Conservation (phyloP, 805 yeast genomes). For the Hagleromyces aurorensis region DNA sequence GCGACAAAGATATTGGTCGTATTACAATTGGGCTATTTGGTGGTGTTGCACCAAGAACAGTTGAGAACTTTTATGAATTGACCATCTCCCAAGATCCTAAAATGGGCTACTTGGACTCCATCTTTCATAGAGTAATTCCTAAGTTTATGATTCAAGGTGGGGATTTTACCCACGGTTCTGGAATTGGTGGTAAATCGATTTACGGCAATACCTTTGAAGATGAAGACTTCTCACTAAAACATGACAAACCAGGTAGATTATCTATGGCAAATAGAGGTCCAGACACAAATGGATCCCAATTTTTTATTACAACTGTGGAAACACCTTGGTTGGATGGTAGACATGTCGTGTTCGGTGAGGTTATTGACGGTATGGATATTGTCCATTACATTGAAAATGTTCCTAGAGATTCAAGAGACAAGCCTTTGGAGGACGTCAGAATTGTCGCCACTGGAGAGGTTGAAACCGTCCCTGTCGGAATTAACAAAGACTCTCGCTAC, state of each 20-base stretch:
- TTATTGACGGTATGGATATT: conserved; percentile 78
- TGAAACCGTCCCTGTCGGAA: conserved; percentile 22
- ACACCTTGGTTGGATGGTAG: conserved; percentile 89
- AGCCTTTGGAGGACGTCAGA: conserved; percentile 57
- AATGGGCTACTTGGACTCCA: conserved; percentile 52
- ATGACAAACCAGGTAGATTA: conserved; percentile 58
- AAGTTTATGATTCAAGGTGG: conserved; percentile 78
- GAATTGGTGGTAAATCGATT: conserved; percentile 69
- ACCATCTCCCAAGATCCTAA: conserved; percentile 66
- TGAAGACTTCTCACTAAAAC: conserved; percentile 61
- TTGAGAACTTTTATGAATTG: conserved; percentile 77
- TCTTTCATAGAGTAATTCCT: conserved; percentile 68
- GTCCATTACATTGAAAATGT: conserved; percentile 67
- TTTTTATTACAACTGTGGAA: conserved; percentile 76
- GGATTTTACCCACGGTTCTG: conserved; percentile 62
- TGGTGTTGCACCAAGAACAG: conserved; percentile 78
- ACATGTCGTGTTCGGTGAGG: conserved; percentile 97
- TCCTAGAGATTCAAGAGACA: conserved; percentile 62
- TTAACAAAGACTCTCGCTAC: too few species aligned
- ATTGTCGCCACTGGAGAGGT: conserved; percentile 70
- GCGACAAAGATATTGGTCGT: conserved; percentile 69
- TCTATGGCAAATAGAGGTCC: conserved; percentile 79
- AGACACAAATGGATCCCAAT: conserved; percentile 87
- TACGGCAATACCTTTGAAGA: conserved; percentile 61
- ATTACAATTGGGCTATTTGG: conserved; percentile 85